These are phyloP conservation scores for Orbilia javanica DNA, from an alignment of 2,329 filamentous ascomycete species.

Conservation along the genomic window DNA sequence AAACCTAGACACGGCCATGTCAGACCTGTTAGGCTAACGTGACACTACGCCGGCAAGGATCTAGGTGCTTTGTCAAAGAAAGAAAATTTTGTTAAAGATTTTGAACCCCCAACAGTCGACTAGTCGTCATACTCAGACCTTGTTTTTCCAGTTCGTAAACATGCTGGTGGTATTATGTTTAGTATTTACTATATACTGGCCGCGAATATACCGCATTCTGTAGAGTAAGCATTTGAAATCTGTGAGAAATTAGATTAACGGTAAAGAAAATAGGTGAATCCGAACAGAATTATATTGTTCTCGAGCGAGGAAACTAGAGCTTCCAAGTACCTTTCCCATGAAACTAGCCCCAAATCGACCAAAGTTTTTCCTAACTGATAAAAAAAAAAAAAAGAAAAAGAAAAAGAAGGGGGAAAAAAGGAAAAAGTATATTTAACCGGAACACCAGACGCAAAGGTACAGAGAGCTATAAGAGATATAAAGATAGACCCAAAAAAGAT, in stretches of 20 bases:
- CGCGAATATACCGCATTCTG: neutral
- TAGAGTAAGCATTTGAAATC: neutral
- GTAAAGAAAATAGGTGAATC: neutral
- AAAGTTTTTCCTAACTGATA: conserved; percentile 6
- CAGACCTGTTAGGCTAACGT: neutral
- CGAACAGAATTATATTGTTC: conserved; percentile 17
- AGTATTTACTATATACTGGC: conserved; percentile 20
- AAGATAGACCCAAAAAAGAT: conserved; percentile 14
- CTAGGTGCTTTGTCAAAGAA: neutral
- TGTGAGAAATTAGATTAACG: conserved; percentile 16
- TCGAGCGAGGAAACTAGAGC: conserved; percentile 8
- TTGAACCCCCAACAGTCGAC: neutral
- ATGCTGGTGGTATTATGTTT: neutral
- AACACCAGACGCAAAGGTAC: conserved; percentile 44
- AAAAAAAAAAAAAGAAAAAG: conserved; percentile 14
- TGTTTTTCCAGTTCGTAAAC: neutral
- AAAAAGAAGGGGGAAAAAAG: neutral
- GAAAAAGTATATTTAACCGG: conserved; percentile 34
- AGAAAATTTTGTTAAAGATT: neutral
- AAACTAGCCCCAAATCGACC: neutral
- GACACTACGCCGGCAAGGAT: neutral
- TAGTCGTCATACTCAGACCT: neutral
- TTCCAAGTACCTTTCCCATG: conserved; percentile 1
- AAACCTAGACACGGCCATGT: neutral
- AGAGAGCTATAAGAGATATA: neutral